Conservation (phyloP, 2,329 filamentous ascomycete genomes). For the Sphaerulina populicola region DNA sequence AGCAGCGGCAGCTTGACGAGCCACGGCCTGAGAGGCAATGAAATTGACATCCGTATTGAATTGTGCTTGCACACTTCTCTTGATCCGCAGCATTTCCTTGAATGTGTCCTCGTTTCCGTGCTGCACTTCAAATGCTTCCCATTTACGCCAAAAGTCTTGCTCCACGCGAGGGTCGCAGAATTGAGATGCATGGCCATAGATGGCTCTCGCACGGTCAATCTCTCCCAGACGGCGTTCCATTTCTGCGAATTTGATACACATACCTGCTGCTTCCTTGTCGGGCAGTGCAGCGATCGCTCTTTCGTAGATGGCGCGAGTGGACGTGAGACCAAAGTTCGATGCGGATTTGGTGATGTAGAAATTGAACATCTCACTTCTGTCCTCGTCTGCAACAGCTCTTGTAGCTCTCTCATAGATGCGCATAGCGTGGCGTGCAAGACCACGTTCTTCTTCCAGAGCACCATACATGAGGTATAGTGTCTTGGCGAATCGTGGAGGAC, state of each 20-base stretch:
- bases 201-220: conserved; percentile 88
- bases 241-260: conserved; percentile 98
- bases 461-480: conserved; percentile 97
- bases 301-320: conserved; percentile 92
- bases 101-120: conserved; percentile 99
- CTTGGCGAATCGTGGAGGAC: conserved; percentile 92
- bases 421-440: conserved; percentile 93
- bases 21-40: conserved; percentile 90
- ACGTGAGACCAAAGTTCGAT: conserved; percentile 93
- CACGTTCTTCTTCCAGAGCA: conserved; percentile 89
- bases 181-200: conserved; percentile 92
- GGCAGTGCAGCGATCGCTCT: conserved; percentile 88
- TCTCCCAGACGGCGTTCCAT: conserved; percentile 89
- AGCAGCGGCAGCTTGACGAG: conserved; percentile 51
- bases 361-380: conserved; percentile 95
- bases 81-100: conserved; percentile 98
- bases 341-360: conserved; percentile 99
- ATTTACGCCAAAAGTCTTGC: conserved; percentile 86
- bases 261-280: conserved; percentile 85
- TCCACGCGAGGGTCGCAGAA: conserved; percentile 93
- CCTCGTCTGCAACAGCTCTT: conserved; percentile 86
- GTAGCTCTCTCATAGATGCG: conserved; percentile 97
- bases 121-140: conserved; percentile 94
- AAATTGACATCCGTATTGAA: conserved; percentile 99
- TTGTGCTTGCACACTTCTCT: conserved; percentile 91